Conservation (phyloP, 2,329 filamentous ascomycete species). For the Epichloe uncinata region DNA sequence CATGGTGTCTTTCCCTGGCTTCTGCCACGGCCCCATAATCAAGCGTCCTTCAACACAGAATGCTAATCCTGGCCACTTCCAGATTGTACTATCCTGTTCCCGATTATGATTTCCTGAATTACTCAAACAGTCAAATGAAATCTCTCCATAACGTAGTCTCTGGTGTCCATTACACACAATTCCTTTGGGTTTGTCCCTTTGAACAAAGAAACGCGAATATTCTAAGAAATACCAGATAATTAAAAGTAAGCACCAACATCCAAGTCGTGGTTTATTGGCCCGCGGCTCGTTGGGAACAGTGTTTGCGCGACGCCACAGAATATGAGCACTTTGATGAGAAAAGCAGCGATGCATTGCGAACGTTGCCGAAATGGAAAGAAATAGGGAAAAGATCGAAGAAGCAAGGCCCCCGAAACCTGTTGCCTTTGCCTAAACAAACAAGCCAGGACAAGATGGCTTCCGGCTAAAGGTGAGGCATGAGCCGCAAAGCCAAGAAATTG, state of each 20-base stretch:
- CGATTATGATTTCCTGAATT: conserved; percentile 6
- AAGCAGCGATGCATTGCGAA: not conserved
- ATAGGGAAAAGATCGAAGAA: not conserved
- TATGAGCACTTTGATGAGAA: not conserved
- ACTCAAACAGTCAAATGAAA: conserved; percentile 1
- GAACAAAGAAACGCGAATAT: not conserved
- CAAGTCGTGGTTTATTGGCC: not conserved
- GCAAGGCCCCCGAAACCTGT: not conserved
- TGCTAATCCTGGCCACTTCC: not conserved
- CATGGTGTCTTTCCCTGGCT: not conserved
- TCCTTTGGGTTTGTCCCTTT: too few species aligned
- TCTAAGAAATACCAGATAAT: not conserved
- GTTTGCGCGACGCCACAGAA: not conserved
- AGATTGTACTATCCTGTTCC: conserved; percentile 3
- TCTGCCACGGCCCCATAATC: not conserved
- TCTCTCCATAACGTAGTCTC: not conserved
- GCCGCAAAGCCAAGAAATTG: not conserved
- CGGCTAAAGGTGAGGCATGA: not conserved
- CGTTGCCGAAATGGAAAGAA: not conserved
- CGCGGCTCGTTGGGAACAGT: not conserved
- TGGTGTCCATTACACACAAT: not conserved
- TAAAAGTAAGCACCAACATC: not conserved
- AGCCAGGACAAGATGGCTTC: not conserved
- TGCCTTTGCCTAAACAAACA: not conserved
- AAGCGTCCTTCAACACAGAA: not conserved